Base-by-base conservation (phyloP, 83 land plant species). In the Thuja plicata region DNA sequence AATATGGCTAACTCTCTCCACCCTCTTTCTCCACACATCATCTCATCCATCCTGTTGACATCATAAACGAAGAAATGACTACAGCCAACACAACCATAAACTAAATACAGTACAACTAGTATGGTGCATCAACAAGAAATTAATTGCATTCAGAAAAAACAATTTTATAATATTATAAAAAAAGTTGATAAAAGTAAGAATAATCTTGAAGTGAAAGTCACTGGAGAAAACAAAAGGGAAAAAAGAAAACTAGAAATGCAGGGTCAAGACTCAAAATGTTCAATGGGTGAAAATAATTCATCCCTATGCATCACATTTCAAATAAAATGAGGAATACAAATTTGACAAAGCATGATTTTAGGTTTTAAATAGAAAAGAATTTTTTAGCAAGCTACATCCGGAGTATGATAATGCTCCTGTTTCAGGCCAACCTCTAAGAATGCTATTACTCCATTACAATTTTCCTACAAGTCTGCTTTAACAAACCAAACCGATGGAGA, bases 21-120 rank as follows among this genome's bases (percentile, higher is more conserved):
- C 74, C 91, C 93, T 90, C 82, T 77, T 41, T 88, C 87, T 16
- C 93, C 93, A 52, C 77, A 57, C 93, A 92, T 92, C 93, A 90
- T 92, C 85, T 90, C 93, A 92, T 92, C 93, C 93, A 92, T 92
- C 86, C 93, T 92, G 81, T 35, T 35, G 10, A 60, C 85, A 82
- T 2, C 54, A 82, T 82, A 82, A 32, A 82, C 46, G 10, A 45
- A 82, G 54, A 82, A 82, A n/a, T 43, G 54, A 82, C n/a, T 43
- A 27, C 5, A 24, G n/a, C 46, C 24, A 24, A 43, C 84, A 82
- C 46, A 5, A 54, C 27, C 34, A 82, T 24, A 82, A 27, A 82
- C 11, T 82, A 45, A 27, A 10, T 82, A 82, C 1, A 46, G 54
- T 82, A 24, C 13, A 27, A 1, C 13, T 82, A 82, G 16, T 27